Base-by-base conservation (phyloP, 1,284 basidiomycete species). In the Ustilago bromivora region DNA sequence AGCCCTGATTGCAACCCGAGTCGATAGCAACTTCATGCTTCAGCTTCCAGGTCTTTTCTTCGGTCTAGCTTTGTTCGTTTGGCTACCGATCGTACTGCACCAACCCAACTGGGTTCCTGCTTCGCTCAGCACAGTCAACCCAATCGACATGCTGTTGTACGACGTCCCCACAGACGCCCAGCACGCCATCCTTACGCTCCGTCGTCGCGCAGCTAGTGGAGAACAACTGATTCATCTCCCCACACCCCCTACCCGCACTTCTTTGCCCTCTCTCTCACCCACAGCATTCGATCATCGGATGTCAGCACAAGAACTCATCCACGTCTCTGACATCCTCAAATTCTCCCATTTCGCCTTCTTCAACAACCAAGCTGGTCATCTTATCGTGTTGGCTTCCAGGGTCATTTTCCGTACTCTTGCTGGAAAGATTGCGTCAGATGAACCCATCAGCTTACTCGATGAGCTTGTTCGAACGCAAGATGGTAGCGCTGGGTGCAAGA, bases 121-220 rank as follows among this genome's bases (percentile, higher is more conserved):
- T 7, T 53, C 46, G 38, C 36, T 76, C 57, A 67, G 57, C 55
- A 12, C 43, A 41, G 49, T 36, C 54, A 71, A 62, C 40, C 63
- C 59, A 5, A 17, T 80, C 53, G 80, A 81, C 23, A 36, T 55
- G 40, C 41, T 78, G 49, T 57, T 81, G n/a, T 73, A 74, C 58
- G 80, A 79, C 52, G 75, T 81, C 2, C 80, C 80, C 19, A 80
- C 77, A 13, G 72, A 81, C 49, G 76, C 80, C 4, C 80, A 81
- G 59, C 61, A 73, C 34, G 76, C 79, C 19, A 72, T 81, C 35
- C 32, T 66, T 3, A 66, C 74, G 0, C 32, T 81, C 54, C 65
- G 80, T 5, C 70, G 71, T 3, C 47, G 78, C 10, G 79, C 79
- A 0, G 71, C 68, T 3, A 46, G 51, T 17, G 79, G 79, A 4